A percentile compares a stretch with the other conserved stretches of the same genome.
phyloP scores from a whole-genome alignment of 192 early-diverging fungal species.

The Coemansia nantahalensis region DNA sequence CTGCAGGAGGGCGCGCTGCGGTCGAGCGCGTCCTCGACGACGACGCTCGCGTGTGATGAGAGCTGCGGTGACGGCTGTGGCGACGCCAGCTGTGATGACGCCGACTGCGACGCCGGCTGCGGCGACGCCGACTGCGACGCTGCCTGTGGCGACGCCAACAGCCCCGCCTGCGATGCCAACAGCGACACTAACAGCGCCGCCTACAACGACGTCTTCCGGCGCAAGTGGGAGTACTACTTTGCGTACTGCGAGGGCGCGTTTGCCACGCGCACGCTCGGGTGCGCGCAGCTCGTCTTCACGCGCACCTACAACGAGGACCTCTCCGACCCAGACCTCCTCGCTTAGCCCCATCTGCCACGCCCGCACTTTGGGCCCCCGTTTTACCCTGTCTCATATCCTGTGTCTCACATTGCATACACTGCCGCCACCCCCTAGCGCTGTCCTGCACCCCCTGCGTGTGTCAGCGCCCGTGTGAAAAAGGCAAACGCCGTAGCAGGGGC shows the following conservation, averaged over 20 bases:
- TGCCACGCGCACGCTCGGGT: slow-evolving; percentile 64
- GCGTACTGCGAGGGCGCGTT: slow-evolving; percentile 79
- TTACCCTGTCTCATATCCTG: too few species aligned
- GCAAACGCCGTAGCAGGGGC: too few species aligned
- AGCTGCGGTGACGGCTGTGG: too few species aligned
- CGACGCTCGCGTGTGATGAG: too few species aligned
- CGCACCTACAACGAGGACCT: slow-evolving; percentile 50
- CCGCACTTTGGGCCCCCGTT: too few species aligned
- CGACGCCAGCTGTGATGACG: too few species aligned
- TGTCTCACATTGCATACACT: too few species aligned
- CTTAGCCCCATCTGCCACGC: neutral
- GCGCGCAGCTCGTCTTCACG: slow-evolving; percentile 56
- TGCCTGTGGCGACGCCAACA: slow-evolving; percentile 1
- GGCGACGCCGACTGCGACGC: slow-evolving; percentile 1
- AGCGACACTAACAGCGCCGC: neutral
- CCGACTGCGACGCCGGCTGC: neutral
- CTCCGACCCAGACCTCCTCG: slow-evolving; percentile 11
- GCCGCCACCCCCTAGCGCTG: too few species aligned
- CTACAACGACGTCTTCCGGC: slow-evolving; percentile 62
- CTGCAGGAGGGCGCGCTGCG: slow-evolving; percentile 15
- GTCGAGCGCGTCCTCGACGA: neutral
- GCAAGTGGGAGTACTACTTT: slow-evolving; percentile 82
- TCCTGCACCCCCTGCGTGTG: too few species aligned
- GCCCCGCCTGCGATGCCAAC: neutral
- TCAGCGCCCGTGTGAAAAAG: too few species aligned